Evolutionary conservation across 1,284 basidiomycete species (phyloP).

Genomic region (Blastosporella zonata): DNA sequence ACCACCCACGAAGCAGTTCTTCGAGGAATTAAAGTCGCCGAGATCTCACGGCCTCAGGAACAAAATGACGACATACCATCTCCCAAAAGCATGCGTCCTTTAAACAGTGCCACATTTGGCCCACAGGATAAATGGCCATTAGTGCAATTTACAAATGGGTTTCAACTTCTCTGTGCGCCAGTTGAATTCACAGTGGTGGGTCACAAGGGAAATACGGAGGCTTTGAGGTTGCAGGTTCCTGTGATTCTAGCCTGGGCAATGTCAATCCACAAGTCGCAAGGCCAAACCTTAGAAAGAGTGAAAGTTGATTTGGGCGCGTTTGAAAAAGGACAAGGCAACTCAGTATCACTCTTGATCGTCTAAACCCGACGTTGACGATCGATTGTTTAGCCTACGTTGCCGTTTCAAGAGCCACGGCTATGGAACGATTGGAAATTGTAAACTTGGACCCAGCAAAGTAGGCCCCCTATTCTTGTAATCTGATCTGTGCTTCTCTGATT

Average conservation of each 20-base stretch:
- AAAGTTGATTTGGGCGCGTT: conserved; percentile 67
- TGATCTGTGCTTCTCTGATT: not conserved
- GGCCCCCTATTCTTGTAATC: conserved; percentile 18
- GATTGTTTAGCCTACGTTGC: conserved; percentile 76
- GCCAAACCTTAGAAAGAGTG: conserved; percentile 73
- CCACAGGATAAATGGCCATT: conserved; percentile 44
- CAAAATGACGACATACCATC: not conserved
- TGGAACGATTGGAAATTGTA: conserved; percentile 81
- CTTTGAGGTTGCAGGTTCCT: conserved; percentile 49
- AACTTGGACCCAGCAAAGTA: conserved; percentile 77
- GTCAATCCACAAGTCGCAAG: conserved; percentile 84
- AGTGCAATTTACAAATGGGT: conserved; percentile 47
- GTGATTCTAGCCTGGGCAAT: conserved; percentile 78
- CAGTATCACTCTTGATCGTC: conserved; percentile 5
- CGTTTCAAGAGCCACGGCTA: conserved; percentile 81
- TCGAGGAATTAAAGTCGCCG: conserved; percentile 27
- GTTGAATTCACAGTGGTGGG: conserved; percentile 49
- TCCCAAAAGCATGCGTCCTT: conserved; percentile 14
- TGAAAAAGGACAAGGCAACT: conserved; percentile 78
- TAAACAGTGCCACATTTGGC: conserved; percentile 27
- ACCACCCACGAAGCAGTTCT: conserved; percentile 35
- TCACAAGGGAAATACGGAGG: conserved; percentile 41
- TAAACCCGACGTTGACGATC: conserved; percentile 11
- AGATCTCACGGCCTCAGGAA: not conserved
- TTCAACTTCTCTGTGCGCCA: conserved; percentile 44